Percentiles rank a stretch among this genome's conserved stretches.
Evolutionary conservation across 768 basidiomycete species (phyloP).

Genomic region (Suillus lakei): DNA sequence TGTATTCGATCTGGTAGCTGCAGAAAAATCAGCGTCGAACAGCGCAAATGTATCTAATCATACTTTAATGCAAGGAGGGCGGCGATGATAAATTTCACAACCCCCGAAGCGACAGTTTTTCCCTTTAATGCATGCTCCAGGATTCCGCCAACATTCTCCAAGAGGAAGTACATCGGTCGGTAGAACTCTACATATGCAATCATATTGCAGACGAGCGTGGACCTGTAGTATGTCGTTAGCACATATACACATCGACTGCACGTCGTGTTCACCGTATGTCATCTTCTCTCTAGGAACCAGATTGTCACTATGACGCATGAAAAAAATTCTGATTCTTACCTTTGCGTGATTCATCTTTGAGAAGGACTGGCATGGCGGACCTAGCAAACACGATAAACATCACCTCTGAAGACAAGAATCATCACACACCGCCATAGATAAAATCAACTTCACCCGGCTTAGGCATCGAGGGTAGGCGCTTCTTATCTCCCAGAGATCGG

Average conservation of each 20-base stretch:
- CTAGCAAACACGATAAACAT: conserved; percentile 36
- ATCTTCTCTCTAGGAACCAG: conserved; percentile 49
- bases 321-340: conserved; percentile 38
- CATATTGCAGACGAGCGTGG: conserved; percentile 71
- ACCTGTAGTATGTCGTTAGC: conserved; percentile 38
- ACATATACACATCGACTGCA: background rate
- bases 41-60: conserved; percentile 21
- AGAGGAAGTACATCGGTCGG: conserved; percentile 61
- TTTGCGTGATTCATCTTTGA: conserved; percentile 65
- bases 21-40: conserved; percentile 5
- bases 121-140: conserved; percentile 51
- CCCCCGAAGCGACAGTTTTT: conserved; percentile 52
- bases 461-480: conserved; percentile 54
- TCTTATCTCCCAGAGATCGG: conserved; percentile 43
- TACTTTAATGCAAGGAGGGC: conserved; percentile 68
- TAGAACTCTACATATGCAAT: conserved; percentile 71
- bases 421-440: conserved; percentile 68
- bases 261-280: conserved; percentile 54
- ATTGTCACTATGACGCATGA: background rate
- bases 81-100: conserved; percentile 69
- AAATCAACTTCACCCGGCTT: conserved; percentile 65
- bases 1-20: conserved; percentile 67
- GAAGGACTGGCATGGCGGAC: conserved; percentile 80
- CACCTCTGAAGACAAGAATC: background rate
- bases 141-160: conserved; percentile 77